A percentile compares a stretch with the other conserved stretches of the same genome.
phyloP scores from a whole-genome alignment of 2,329 filamentous ascomycete species.

The Phialophora chinensis region DNA sequence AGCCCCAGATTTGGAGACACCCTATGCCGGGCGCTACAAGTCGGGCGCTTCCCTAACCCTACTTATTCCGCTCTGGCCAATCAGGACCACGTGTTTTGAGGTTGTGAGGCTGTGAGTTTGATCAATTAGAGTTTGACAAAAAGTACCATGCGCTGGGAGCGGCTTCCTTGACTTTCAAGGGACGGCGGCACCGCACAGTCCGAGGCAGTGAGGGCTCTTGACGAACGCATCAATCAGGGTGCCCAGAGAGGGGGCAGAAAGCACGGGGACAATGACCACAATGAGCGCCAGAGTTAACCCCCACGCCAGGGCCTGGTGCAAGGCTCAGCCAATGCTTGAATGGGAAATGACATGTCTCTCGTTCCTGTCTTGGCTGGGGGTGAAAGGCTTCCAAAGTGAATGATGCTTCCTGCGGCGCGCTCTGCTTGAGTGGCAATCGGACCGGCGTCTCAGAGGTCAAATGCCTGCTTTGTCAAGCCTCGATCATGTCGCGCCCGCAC shows the following conservation, averaged over 20 bases:
- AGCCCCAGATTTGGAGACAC: constrained; percentile 5
- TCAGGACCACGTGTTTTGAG: not conserved
- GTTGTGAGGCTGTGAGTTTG: not conserved
- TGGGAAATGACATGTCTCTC: not conserved
- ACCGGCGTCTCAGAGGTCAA: not conserved
- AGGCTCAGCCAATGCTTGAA: not conserved
- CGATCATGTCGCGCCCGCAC: not conserved
- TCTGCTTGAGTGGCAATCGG: not conserved
- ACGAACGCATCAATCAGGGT: not conserved
- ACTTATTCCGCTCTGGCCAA: constrained; percentile 14
- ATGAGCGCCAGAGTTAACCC: not conserved
- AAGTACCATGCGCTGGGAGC: constrained; percentile 8
- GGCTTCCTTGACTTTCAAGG: not conserved
- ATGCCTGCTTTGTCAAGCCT: not conserved
- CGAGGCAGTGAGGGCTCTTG: not conserved
- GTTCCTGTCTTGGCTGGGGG: not conserved
- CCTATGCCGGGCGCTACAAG: constrained; percentile 3
- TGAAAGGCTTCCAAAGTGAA: not conserved
- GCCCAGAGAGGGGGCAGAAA: not conserved
- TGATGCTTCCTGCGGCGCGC: not conserved
- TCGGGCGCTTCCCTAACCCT: constrained; percentile 1
- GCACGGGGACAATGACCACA: not conserved
- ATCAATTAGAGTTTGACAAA: constrained; percentile 4
- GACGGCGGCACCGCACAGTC: not conserved
- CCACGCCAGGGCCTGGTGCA: not conserved